Evolutionary conservation across 805 yeast species (phyloP).

Genomic region (Cephaloascus albidus): DNA sequence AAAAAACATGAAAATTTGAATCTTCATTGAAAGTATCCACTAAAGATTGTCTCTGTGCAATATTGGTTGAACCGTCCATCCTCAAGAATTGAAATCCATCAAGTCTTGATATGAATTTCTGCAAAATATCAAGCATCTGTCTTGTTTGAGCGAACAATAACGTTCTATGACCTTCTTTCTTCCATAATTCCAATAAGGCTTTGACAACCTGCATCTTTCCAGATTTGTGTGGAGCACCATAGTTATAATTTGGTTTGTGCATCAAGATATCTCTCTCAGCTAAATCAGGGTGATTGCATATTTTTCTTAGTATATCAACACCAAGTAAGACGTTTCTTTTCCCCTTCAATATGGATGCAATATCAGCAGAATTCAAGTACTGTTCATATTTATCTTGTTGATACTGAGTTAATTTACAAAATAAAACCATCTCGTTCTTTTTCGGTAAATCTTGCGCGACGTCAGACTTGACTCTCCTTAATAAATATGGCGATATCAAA

Average conservation of each 20-base stretch:
- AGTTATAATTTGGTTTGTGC: slow-evolving; percentile 24
- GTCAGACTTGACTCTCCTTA: slow-evolving; percentile 83
- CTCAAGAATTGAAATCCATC: slow-evolving; percentile 47
- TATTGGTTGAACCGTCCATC: slow-evolving; percentile 93
- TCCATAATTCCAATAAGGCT: slow-evolving; percentile 70
- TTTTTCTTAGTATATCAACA: slow-evolving; percentile 81
- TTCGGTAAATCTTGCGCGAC: slow-evolving; percentile 93
- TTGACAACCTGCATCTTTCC: slow-evolving; percentile 90
- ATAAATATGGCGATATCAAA: slow-evolving; percentile 78
- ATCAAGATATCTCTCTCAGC: slow-evolving; percentile 33
- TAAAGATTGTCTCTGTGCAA: slow-evolving; percentile 61
- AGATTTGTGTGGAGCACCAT: slow-evolving; percentile 54
- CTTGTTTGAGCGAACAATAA: slow-evolving; percentile 86
- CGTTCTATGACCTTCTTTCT: slow-evolving; percentile 64
- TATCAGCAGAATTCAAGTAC: slow-evolving; percentile 70
- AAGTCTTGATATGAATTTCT: slow-evolving; percentile 45
- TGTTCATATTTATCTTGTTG: slow-evolving; percentile 70
- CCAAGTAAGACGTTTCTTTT: slow-evolving; percentile 79
- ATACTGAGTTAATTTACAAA: slow-evolving; percentile 72
- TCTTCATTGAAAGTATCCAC: slow-evolving; percentile 76
- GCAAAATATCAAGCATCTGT: slow-evolving; percentile 88
- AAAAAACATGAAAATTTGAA: slow-evolving; percentile 49
- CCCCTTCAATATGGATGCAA: slow-evolving; percentile 63
- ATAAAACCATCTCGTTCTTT: slow-evolving; percentile 88
- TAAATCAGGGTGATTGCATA: slow-evolving; percentile 94